A percentile compares a stretch with the other conserved stretches of the same genome.
Evolutionary conservation across 108 stramenopile genomes (phyloP).

Genomic region (Halocafeteria seosinensis): DNA sequence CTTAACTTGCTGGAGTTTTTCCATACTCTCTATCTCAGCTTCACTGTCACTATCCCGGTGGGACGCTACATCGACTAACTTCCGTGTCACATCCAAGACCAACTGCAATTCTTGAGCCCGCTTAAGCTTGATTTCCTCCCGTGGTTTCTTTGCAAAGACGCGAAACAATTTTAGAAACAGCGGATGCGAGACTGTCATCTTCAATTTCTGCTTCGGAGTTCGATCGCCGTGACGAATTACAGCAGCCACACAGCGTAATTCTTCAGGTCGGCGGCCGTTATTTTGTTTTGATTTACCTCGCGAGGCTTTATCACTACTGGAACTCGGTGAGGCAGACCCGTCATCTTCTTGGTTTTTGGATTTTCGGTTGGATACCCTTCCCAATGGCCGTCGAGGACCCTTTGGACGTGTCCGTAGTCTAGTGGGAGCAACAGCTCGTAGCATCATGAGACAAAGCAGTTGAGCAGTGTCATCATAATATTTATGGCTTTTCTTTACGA

Average conservation of each 20-base stretch:
- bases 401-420: background rate
- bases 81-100: constrained; percentile 56
- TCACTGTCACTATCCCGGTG: constrained; percentile 21
- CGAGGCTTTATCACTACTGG: no score
- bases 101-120: constrained; percentile 60
- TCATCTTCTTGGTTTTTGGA: background rate
- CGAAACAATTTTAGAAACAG: constrained; percentile 57
- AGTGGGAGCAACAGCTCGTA: constrained; percentile 38
- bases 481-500: constrained; percentile 64
- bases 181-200: constrained; percentile 64
- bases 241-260: constrained; percentile 82
- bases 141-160: constrained; percentile 33
- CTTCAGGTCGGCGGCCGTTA: no score
- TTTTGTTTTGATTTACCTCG: no score
- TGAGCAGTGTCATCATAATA: constrained; percentile 85
- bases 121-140: constrained; percentile 80
- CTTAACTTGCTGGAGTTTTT: constrained; percentile 55
- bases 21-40: constrained; percentile 36
- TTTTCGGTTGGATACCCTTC: background rate
- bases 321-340: background rate
- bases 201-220: constrained; percentile 96
- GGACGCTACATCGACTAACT: constrained; percentile 36
- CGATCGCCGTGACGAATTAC: constrained; percentile 88
- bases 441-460: constrained; percentile 59
- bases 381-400: background rate